Percentiles rank a stretch among this genome's conserved stretches.
phyloP scores from a whole-genome alignment of 768 basidiomycete genomes.

The Pleurotus tuoliensis region DNA sequence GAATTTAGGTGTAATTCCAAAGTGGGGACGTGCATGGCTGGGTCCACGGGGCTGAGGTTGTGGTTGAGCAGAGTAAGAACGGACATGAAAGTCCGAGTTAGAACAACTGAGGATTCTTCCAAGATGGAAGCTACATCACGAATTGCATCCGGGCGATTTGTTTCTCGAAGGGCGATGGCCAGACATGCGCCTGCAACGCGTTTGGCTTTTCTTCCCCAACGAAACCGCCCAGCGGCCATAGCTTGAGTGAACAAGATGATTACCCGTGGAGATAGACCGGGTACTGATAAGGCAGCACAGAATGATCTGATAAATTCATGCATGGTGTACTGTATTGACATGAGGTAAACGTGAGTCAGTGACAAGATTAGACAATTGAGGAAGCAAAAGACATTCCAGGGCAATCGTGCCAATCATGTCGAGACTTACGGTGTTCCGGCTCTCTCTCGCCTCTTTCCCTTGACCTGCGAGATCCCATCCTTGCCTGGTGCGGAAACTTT shows the following conservation, averaged over 20 bases:
- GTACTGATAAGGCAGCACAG: conserved; percentile 51
- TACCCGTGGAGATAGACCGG: conserved; percentile 64
- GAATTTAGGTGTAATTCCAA: conserved; percentile 52
- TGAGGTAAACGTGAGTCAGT: conserved; percentile 10
- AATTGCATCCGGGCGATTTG: conserved; percentile 62
- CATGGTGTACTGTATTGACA: conserved; percentile 50
- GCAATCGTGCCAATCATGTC: conserved; percentile 1
- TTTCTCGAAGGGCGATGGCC: conserved; percentile 68
- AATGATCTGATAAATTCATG: conserved; percentile 59
- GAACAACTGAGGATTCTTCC: conserved; percentile 42
- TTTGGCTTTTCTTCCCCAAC: conserved; percentile 75
- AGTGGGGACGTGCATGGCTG: conserved; percentile 53
- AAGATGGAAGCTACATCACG: conserved; percentile 67
- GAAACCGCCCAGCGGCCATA: conserved; percentile 52
- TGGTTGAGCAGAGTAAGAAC: conserved; percentile 51
- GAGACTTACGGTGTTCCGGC: conserved; percentile 55
- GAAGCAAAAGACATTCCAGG: neutral
- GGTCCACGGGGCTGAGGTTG: conserved; percentile 50
- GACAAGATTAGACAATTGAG: conserved; percentile 13
- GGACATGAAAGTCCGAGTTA: conserved; percentile 54
- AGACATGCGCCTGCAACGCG: conserved; percentile 66
- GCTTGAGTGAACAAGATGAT: conserved; percentile 66
- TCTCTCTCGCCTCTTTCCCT: conserved; percentile 60
- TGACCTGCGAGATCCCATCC: conserved; percentile 65
- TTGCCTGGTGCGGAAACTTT: conserved; percentile 43